Base-by-base conservation (phyloP, 805 yeast species). In the Wickerhamiella spandovensis region DNA sequence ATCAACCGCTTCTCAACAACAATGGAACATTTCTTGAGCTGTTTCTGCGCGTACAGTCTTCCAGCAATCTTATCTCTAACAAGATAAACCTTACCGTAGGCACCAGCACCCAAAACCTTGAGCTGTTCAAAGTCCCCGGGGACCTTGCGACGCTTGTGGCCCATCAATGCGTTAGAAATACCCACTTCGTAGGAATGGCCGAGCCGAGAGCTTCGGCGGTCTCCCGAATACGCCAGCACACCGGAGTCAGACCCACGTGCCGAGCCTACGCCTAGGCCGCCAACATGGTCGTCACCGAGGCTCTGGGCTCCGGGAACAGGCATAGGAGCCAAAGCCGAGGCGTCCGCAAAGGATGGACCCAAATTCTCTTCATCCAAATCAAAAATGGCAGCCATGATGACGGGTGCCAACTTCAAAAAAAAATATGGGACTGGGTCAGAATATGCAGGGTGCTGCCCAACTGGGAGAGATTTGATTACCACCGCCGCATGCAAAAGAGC, bases 31-130 rank as follows among this genome's bases (percentile, higher is more conserved):
- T 87, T 87, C 57, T 79, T 78, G 54, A 87, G 68, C 58, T 87
- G 95, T 61, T 87, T 87, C 71, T 85, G 92, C 0, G 96, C 96
- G 66, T 76, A 88, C 10, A 87, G 65, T 56, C 75, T 75, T 0
- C 81, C 81, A 0, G 84, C 76, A 21, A 67, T 54, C 48, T 64
- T 70, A 61, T 87, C 88, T 47, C 78, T 76, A 1, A 87, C 95
- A 21, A 87, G 67, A 8, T 84, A 67, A 2, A 87, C 96, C 61
- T 84, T 86, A 3, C 96, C 95, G 57, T 84, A 87, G 1, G 95
- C 87, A 2, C 96, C 96, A 48, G 80, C 76, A 0, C 96, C 96
- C 5, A 87, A 69, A 0, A 86, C 92, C 56, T 78, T 82, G 6
- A 88, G 65, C 2, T 84, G 83, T 57, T 75, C 79, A 59, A 88